phyloP scores from a whole-genome alignment of 163 green algal species.

The Chlamydomonas reinhardtii region DNA sequence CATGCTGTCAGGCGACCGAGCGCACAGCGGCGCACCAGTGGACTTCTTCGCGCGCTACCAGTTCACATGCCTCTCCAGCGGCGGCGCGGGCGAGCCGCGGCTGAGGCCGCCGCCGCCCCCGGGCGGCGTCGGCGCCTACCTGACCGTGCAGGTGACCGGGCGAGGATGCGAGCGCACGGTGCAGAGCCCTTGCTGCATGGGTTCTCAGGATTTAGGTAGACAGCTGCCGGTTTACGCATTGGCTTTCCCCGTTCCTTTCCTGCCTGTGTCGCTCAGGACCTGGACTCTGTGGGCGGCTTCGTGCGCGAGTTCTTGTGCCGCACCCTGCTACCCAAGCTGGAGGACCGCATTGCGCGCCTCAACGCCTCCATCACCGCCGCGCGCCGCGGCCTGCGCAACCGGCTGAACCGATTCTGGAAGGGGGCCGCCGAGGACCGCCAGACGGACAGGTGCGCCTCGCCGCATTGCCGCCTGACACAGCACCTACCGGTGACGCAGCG shows the following conservation, averaged over 20 bases:
- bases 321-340: slow-evolving; percentile 78
- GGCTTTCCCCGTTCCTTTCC: too few species aligned
- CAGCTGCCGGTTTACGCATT: too few species aligned
- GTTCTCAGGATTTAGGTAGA: too few species aligned
- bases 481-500: too few species aligned
- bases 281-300: slow-evolving; percentile 52
- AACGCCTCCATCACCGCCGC: slow-evolving; percentile 78
- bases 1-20: neutral
- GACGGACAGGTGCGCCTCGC: slow-evolving; percentile 49
- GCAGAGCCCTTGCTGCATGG: too few species aligned
- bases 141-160: slow-evolving; percentile 49
- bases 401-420: slow-evolving; percentile 91
- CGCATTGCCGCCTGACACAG: too few species aligned
- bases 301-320: slow-evolving; percentile 72
- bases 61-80: slow-evolving; percentile 60
- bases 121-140: slow-evolving; percentile 50
- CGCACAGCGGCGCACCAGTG: slow-evolving; percentile 38
- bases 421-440: slow-evolving; percentile 53
- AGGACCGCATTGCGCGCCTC: slow-evolving; percentile 79
- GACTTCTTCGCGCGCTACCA: slow-evolving; percentile 56
- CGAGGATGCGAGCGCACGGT: neutral
- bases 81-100: slow-evolving; percentile 63
- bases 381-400: slow-evolving; percentile 90
- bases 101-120: slow-evolving; percentile 40
- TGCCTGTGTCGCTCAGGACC: too few species aligned